phyloP scores from a whole-genome alignment of 164 flowering plant species.

The Umbilicus rupestris region DNA sequence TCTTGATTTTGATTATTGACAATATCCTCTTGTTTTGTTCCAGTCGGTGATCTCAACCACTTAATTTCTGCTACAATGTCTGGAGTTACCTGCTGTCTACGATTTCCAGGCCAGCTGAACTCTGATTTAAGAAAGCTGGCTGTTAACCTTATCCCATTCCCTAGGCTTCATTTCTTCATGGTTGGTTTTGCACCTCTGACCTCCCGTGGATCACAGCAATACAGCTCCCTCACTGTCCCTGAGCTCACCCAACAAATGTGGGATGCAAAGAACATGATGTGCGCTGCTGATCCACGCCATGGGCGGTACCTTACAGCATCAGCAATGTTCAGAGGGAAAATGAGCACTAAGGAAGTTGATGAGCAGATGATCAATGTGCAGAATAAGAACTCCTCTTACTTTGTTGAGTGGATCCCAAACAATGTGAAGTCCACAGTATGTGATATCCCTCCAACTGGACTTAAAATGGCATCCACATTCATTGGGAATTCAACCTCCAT shows the following conservation, averaged over 20 bases:
- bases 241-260: slow-evolving; percentile 12
- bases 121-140: slow-evolving; percentile 10
- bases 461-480: slow-evolving; percentile 10
- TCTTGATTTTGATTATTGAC: neutral
- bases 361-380: slow-evolving; percentile 11
- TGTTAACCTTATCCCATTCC: slow-evolving; percentile 9
- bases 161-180: slow-evolving; percentile 10
- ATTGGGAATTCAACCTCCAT: slow-evolving; percentile 10
- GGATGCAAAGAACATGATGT: slow-evolving; percentile 12
- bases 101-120: slow-evolving; percentile 9
- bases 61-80: slow-evolving; percentile 10
- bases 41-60: slow-evolving; percentile 10
- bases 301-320: slow-evolving; percentile 11
- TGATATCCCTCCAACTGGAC: slow-evolving; percentile 12
- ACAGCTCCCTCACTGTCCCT: slow-evolving; percentile 9
- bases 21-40: neutral
- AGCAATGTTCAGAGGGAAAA: slow-evolving; percentile 11
- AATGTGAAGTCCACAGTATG: slow-evolving; percentile 10
- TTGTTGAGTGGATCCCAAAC: slow-evolving; percentile 12
- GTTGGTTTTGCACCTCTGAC: slow-evolving; percentile 10
- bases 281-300: slow-evolving; percentile 10
- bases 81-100: slow-evolving; percentile 11
- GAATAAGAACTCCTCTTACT: slow-evolving; percentile 11
- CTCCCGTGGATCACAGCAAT: slow-evolving; percentile 11
- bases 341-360: slow-evolving; percentile 11